These are phyloP conservation scores for Arachnopeziza araneosa DNA, from an alignment of 2,329 filamentous ascomycete genomes.

Conservation along the genomic window DNA sequence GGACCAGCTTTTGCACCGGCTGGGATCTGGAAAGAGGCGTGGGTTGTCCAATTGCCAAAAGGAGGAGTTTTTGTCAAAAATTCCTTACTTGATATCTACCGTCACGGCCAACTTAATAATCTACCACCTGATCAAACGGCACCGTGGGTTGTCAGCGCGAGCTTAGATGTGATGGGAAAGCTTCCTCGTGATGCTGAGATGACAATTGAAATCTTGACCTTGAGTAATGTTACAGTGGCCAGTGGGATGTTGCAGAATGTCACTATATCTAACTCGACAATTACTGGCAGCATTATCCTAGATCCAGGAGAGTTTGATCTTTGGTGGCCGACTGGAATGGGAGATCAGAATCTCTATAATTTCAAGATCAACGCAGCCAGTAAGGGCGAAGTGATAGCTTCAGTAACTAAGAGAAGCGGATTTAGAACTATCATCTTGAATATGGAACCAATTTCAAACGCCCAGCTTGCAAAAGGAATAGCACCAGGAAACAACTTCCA, in stretches of 20 bases:
- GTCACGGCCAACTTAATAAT: constrained; percentile 52
- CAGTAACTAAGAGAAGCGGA: constrained; percentile 48
- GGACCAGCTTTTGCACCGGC: constrained; percentile 55
- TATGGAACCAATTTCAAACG: constrained; percentile 45
- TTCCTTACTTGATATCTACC: constrained; percentile 52
- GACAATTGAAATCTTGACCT: constrained; percentile 41
- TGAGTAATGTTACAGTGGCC: constrained; percentile 35
- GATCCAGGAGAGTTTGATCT: constrained; percentile 41
- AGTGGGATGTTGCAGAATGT: constrained; percentile 37
- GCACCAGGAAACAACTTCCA: constrained; percentile 56
- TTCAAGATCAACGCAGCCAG: constrained; percentile 44
- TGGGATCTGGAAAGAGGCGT: constrained; percentile 57
- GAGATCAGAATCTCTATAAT: constrained; percentile 52
- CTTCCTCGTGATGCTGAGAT: constrained; percentile 40
- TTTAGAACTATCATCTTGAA: constrained; percentile 60
- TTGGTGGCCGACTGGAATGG: constrained; percentile 57
- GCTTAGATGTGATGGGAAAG: constrained; percentile 49
- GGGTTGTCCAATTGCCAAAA: constrained; percentile 44
- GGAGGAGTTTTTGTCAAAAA: constrained; percentile 44
- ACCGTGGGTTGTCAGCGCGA: constrained; percentile 57
- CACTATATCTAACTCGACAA: constrained; percentile 35
- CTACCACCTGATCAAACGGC: constrained; percentile 49
- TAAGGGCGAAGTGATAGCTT: constrained; percentile 34
- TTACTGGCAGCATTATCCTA: constrained; percentile 44
- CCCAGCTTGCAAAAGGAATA: constrained; percentile 48